Evolutionary conservation across 1,139 yeast genomes (phyloP), one percentile per base, ranked within the genome.

Genomic region (Blastobotrys indianensis): DNA sequence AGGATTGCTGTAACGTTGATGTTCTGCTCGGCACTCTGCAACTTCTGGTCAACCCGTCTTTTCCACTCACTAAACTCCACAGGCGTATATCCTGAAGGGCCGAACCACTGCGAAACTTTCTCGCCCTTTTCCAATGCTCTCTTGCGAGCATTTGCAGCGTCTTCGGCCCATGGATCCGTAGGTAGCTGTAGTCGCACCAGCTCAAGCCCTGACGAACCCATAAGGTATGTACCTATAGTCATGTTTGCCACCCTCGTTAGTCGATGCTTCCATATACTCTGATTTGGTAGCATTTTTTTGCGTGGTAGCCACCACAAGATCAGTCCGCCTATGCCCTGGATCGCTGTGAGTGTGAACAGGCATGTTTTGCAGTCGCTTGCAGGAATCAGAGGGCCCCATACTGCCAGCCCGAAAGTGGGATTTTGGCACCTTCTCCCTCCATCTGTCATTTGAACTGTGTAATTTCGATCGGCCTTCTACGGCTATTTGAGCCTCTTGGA

Each of bases 341-440:
- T 30, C 2, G 58, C 59, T 2, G 60, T 53, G 31, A 64, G 50
- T 1, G 63, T 50, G 32, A 60, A 61, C 34, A 64, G 45, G 41
- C 68, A 63, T 10, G 51, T 32, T 37, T 51, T 52, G 50, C 68
- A 64, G 49, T 64, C 68, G 45, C 57, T 63, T 11, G 68, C 68
- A 4, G 68, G 68, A 5, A 64, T 58, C 28, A 64, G 51, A 1
- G 68, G 68, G 12, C 68, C 68, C 68, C 68, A 64, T 17, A 61
- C 38, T 23, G 54, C 48, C 30, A 64, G 56, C 1, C 68, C 68
- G 37, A 62, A 52, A 35, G 62, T 54, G 9, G 68, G 68, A 45
- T 64, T 64, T 36, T 51, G 51, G 30, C 53, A 47, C 31, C 55
- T 28, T 12, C 40, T 10, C 4, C 28, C 13, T 7, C 32, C 32